These are phyloP conservation scores for Phytophthora pistaciae DNA, from an alignment of 352 stramenopile genomes.

Conservation along the genomic window DNA sequence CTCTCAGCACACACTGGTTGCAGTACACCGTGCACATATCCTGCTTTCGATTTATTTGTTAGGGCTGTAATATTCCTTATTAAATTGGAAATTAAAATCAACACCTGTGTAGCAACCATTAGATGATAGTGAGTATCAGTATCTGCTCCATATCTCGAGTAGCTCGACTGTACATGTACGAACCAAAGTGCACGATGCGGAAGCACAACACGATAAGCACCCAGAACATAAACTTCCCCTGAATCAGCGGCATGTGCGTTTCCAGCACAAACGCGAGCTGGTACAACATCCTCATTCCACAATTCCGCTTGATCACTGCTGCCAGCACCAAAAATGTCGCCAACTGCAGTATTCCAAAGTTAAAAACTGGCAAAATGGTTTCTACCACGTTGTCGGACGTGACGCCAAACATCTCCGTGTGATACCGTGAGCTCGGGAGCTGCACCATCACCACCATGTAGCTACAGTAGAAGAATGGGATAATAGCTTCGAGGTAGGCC, in stretches of 20 bases:
- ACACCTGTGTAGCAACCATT: slow-evolving; percentile 9
- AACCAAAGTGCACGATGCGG: slow-evolving; percentile 22
- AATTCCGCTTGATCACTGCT: slow-evolving; percentile 27
- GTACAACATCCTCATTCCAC: slow-evolving; percentile 29
- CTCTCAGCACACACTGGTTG: no score
- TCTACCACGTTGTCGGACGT: background rate
- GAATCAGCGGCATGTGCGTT: slow-evolving; percentile 29
- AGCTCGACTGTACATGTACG: background rate
- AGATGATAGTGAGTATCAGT: background rate
- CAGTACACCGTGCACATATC: no score
- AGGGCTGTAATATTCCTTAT: background rate
- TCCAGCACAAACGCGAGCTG: slow-evolving; percentile 49
- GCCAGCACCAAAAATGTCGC: slow-evolving; percentile 32
- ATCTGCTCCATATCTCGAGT: background rate
- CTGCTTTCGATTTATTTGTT: background rate
- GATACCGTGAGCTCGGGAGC: slow-evolving; percentile 30
- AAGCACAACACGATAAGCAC: slow-evolving; percentile 21
- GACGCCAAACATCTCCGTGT: slow-evolving; percentile 33
- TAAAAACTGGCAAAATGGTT: slow-evolving; percentile 21
- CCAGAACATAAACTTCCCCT: slow-evolving; percentile 29
- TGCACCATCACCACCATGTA: slow-evolving; percentile 18
- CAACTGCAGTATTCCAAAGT: slow-evolving; percentile 33
- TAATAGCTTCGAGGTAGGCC: slow-evolving; percentile 47
- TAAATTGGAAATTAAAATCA: slow-evolving; percentile 23
- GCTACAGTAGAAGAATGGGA: slow-evolving; percentile 41